Evolutionary conservation across 2,329 filamentous ascomycete genomes (phyloP), one percentile per base, ranked within the genome.

Genomic region (Nannizziopsis arthrosporioides): DNA sequence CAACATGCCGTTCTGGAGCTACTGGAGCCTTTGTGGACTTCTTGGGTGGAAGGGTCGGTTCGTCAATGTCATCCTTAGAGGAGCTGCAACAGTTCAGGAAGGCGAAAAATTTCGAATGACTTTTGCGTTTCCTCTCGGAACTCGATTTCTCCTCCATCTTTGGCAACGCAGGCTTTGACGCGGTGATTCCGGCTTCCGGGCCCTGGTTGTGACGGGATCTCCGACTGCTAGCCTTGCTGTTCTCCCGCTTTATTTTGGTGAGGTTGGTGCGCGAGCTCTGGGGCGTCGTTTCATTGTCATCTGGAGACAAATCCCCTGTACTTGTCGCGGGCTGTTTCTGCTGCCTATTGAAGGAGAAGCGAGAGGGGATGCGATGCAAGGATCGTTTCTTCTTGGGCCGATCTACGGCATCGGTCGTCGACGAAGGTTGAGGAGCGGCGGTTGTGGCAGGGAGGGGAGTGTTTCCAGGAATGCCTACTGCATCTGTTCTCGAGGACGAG

Each of bases 191-290:
- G 30, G 37, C 56, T 44, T 63, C 59, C 48, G 63, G 61, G 34
- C 45, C 17, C 5, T 63, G 63, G 49, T 62, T 54, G 49, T 62
- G 62, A 54, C 63, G 67, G 48, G 65, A 66, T 49, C 63, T 59
- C 53, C 62, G 62, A 52, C 66, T 80, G 68, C 80, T 85, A 56
- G 77, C 78, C 53, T 77, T 74, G 66, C 81, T 85, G 57, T 78
- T 83, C 83, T 59, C 78, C 73, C 46, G 45, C 58, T 76, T 74
- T 55, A 75, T 72, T 53, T 74, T 49, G 17, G 47, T 44, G 17
- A 48, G 43, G 19, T 52, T 49, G 36, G 39, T 48, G 39, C 42
- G 41, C 19, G 51, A 53, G 14, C 47, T 50, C 64, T 78, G 82
- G 42, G 82, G 84, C 55, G 74, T 73, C 61, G 77, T 82, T 58